phyloP scores from a whole-genome alignment of 805 yeast species.

The Metschnikowia sp. region DNA sequence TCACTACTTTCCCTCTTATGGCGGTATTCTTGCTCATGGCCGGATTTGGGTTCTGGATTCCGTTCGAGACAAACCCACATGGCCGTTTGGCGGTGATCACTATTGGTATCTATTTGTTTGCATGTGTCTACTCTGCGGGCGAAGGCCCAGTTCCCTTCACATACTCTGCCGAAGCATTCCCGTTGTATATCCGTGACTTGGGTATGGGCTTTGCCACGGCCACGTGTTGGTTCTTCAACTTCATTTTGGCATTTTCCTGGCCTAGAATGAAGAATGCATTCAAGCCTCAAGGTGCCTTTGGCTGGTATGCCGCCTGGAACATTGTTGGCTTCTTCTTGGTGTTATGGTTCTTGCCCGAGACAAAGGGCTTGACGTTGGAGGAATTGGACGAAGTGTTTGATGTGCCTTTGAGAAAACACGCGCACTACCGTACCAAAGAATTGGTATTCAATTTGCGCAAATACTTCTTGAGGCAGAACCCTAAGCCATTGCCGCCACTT shows the following conservation, averaged over 20 bases:
- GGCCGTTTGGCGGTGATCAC: conserved; percentile 67
- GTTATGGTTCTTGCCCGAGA: conserved; percentile 69
- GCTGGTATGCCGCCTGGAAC: conserved; percentile 88
- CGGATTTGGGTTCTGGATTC: conserved; percentile 72
- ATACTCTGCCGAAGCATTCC: conserved; percentile 81
- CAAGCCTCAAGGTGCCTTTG: conserved; percentile 81
- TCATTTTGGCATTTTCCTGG: conserved; percentile 72
- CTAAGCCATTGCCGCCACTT: conserved; percentile 52
- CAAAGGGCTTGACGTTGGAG: conserved; percentile 69
- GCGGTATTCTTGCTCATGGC: conserved; percentile 55
- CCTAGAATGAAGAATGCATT: conserved; percentile 65
- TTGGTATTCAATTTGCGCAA: conserved; percentile 44
- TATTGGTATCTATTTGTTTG: conserved; percentile 69
- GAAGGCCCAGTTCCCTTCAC: conserved; percentile 91
- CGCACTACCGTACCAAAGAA: conserved; percentile 35
- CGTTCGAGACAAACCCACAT: conserved; percentile 35
- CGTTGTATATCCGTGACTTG: conserved; percentile 72
- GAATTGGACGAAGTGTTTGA: conserved; percentile 72
- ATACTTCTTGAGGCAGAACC: conserved; percentile 40
- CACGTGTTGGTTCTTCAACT: conserved; percentile 71
- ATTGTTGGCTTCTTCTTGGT: conserved; percentile 65
- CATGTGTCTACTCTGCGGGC: conserved; percentile 75
- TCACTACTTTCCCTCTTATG: conserved; percentile 64
- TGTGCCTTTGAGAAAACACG: conserved; percentile 56
- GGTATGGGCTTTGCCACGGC: conserved; percentile 81